A percentile compares a stretch with the other conserved stretches of the same genome.
Conservation (phyloP, 371 early-diverging fungal genomes). For the Paraphysoderma sedebokerense region DNA sequence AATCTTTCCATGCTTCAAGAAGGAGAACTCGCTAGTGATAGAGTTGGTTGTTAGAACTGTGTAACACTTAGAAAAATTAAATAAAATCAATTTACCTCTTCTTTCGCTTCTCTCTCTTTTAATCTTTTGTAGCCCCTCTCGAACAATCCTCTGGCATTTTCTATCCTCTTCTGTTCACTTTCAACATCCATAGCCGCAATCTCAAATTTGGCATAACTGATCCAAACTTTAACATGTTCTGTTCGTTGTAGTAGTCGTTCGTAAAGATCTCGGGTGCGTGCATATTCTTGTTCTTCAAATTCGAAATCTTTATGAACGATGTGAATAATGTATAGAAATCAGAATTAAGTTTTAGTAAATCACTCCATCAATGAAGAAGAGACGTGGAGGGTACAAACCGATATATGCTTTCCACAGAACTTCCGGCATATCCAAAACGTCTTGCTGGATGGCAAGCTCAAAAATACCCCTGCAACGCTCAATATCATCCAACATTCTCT, state of each 20-base stretch:
- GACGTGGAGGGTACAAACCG: constrained; percentile 9
- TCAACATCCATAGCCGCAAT: constrained; percentile 14
- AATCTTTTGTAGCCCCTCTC: constrained; percentile 47
- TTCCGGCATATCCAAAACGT: constrained; percentile 86
- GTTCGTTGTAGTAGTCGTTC: constrained; percentile 66
- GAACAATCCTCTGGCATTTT: constrained; percentile 52
- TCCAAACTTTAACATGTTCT: constrained; percentile 93
- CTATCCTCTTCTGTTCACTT: constrained; percentile 24
- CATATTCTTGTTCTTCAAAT: constrained; percentile 58
- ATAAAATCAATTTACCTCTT: constrained; percentile 28
- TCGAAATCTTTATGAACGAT: constrained; percentile 53
- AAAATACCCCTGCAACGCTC: constrained; percentile 76
- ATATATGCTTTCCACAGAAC: constrained; percentile 93
- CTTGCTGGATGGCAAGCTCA: constrained; percentile 74
- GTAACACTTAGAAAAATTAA: neutral
- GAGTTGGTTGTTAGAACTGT: neutral
- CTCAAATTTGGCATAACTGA: constrained; percentile 85
- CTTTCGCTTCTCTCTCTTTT: constrained; percentile 45
- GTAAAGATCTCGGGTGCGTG: constrained; percentile 60
- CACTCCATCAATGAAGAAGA: neutral
- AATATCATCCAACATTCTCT: constrained; percentile 64
- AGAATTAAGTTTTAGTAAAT: neutral
- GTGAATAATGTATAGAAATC: neutral
- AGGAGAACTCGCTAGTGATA: constrained; percentile 43
- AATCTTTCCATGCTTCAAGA: constrained; percentile 81